Percentiles rank a stretch among this genome's conserved stretches.
Conservation (phyloP, 768 basidiomycete genomes). For the Podaxis sp. region DNA sequence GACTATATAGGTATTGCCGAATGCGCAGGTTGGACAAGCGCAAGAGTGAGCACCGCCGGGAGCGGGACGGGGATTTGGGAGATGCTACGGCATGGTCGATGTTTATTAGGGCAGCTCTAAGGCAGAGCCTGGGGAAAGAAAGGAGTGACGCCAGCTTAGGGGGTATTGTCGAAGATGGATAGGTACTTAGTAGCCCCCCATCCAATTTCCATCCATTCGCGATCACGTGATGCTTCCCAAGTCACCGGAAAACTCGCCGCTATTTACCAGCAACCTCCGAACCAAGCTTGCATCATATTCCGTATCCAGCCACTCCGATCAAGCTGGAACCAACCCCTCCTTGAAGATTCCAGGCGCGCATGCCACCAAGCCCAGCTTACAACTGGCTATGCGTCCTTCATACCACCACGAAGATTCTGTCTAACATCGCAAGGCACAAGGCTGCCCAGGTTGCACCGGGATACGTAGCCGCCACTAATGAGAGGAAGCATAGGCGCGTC, state of each 20-base stretch:
- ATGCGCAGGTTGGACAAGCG: background rate
- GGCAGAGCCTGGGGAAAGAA: slow-evolving; percentile 2
- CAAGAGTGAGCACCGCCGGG: background rate
- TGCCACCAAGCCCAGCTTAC: slow-evolving; percentile 68
- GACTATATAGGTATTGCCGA: slow-evolving; percentile 7
- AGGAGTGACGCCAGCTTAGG: slow-evolving; percentile 4
- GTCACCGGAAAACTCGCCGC: too few relatives aligned
- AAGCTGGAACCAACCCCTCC: background rate
- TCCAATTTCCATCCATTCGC: background rate
- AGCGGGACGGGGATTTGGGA: background rate
- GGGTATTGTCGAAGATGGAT: background rate
- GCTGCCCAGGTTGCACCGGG: slow-evolving; percentile 34
- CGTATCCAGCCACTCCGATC: background rate
- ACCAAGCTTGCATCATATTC: background rate
- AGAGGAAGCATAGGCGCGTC: slow-evolving; percentile 4
- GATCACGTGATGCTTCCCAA: background rate
- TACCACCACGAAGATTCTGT: slow-evolving; percentile 54
- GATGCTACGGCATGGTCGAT: background rate
- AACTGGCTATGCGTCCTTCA: slow-evolving; percentile 70
- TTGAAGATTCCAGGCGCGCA: slow-evolving; percentile 18
- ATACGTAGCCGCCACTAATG: slow-evolving; percentile 12
- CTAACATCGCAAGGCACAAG: slow-evolving; percentile 58
- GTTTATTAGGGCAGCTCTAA: slow-evolving; percentile 9
- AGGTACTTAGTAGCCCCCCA: background rate
- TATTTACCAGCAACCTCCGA: background rate